A percentile compares a stretch with the other conserved stretches of the same genome.
Conservation (phyloP, 164 flowering plant genomes). For the Cinnamomum micranthum region DNA sequence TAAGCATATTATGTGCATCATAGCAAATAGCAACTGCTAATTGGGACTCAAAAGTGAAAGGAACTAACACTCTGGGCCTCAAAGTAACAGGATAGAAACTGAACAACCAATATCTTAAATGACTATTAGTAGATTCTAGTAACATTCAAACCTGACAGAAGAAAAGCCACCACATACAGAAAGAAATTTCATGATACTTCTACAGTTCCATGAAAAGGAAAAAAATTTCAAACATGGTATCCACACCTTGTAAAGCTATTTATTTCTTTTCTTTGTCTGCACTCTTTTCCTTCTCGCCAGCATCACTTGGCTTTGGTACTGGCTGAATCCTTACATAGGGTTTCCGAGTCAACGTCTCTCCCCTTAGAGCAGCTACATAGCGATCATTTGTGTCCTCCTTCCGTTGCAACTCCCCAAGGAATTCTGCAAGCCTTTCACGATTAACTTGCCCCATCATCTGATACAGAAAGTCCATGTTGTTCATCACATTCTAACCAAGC, state of each 20-base stretch:
- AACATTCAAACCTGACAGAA: not conserved
- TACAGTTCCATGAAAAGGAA: not conserved
- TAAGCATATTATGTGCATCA: too few species aligned
- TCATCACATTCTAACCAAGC: too few species aligned
- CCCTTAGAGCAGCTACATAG: slow-evolving; percentile 86
- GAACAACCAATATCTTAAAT: too few species aligned
- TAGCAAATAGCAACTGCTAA: too few species aligned
- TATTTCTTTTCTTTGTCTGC: slow-evolving; percentile 10
- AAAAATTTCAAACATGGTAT: not conserved
- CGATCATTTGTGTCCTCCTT: slow-evolving; percentile 91
- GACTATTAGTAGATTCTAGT: too few species aligned
- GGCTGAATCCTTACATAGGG: slow-evolving; percentile 91
- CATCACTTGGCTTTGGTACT: slow-evolving; percentile 36
- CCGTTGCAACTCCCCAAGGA: slow-evolving; percentile 77
- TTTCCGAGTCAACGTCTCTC: slow-evolving; percentile 84
- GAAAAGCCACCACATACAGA: not conserved
- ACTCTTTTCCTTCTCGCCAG: not conserved
- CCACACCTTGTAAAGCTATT: not conserved
- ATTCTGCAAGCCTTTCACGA: slow-evolving; percentile 78
- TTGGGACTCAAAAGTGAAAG: too few species aligned
- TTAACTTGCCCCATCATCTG: slow-evolving; percentile 91
- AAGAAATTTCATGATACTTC: not conserved
- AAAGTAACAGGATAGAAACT: too few species aligned
- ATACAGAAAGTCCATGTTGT: too few species aligned
- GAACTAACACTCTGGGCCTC: too few species aligned